phyloP scores from a whole-genome alignment of 2,329 filamentous ascomycete species.

The Chaetomiaceae sp. region DNA sequence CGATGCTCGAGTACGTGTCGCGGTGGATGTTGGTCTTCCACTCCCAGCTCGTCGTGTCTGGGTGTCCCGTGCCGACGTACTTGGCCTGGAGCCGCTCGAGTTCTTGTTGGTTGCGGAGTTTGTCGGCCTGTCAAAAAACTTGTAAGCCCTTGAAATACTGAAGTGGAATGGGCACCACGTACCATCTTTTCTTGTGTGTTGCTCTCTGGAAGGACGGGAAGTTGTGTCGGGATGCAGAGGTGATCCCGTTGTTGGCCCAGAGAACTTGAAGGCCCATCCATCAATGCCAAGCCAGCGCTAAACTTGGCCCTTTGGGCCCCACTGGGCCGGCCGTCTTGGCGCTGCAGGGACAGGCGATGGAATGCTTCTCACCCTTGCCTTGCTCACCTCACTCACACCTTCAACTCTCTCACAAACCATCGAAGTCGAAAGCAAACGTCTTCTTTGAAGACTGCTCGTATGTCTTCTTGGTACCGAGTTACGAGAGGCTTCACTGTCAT shows the following conservation, averaged over 20 bases:
- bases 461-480: too few relatives aligned
- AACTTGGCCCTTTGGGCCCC: background rate
- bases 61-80: conserved; percentile 92
- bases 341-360: background rate
- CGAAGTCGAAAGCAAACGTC: too few relatives aligned
- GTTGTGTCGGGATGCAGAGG: background rate
- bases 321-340: conserved; percentile 1
- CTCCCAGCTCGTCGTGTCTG: conserved; percentile 95
- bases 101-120: conserved; percentile 94
- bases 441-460: too few relatives aligned
- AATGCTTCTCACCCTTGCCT: background rate
- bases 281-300: conserved; percentile 2
- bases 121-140: conserved; percentile 66
- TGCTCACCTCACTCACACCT: too few relatives aligned
- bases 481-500: too few relatives aligned
- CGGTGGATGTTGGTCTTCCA: conserved; percentile 95
- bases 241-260: background rate
- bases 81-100: conserved; percentile 95
- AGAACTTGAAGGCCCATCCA: background rate
- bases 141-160: background rate
- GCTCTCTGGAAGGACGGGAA: background rate
- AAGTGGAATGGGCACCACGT: background rate
- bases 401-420: too few relatives aligned
- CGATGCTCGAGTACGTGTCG: conserved; percentile 83
- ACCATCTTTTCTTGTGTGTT: conserved; percentile 19